Evolutionary conservation across 495 filamentous ascomycete genomes (phyloP), one percentile per base, ranked within the genome.

Genomic region (Penicillium bialowiezense): DNA sequence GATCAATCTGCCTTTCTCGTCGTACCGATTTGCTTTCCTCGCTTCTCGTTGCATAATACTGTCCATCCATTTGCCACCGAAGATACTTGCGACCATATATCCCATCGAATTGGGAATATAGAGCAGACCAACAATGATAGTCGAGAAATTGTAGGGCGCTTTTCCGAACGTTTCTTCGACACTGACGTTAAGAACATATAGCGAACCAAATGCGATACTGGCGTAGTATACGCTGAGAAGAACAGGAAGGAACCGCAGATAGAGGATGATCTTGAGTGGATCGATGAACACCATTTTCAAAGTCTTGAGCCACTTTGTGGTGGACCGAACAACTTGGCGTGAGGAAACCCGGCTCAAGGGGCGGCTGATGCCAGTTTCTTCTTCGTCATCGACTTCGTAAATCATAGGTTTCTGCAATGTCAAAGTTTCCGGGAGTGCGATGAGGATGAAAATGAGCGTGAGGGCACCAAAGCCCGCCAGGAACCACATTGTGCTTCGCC

Each of bases 401-500:
- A 51, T 23, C 12, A 48, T 51, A 14, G 54, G 54, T 42, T 67
- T 69, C 48, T 49, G 55, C 6, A 50, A 47, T 0, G 42, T 48
- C 10, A 88, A 68, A 2, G 85, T 91, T 62, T 91, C 87, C 2
- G 88, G 90, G 5, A 91, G 75, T 39, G 74, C 79, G 50, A 91
- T 77, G 15, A 87, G 54, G 48, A 91, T 74, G 33, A 86, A 67
- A 13, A 82, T 41, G 3, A 90, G 56, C 51, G 82, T 70, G 42
- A 84, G 39, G 12, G 77, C 88, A 17, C 91, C 91, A 59, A 87
- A 96, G 18, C 83, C 83, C 4, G 80, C 78, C 21, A 91, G 78
- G 55, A 96, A 96, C 88, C 90, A 97, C 72, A 90, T 79, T 3
- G 90, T 91, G 50, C 84, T 84, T 44, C 89, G 74, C 92, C 92